Percentiles rank a stretch among this genome's conserved stretches.
Evolutionary conservation across 495 filamentous ascomycete genomes (phyloP).

Genomic region (Aspergillus panamensis): DNA sequence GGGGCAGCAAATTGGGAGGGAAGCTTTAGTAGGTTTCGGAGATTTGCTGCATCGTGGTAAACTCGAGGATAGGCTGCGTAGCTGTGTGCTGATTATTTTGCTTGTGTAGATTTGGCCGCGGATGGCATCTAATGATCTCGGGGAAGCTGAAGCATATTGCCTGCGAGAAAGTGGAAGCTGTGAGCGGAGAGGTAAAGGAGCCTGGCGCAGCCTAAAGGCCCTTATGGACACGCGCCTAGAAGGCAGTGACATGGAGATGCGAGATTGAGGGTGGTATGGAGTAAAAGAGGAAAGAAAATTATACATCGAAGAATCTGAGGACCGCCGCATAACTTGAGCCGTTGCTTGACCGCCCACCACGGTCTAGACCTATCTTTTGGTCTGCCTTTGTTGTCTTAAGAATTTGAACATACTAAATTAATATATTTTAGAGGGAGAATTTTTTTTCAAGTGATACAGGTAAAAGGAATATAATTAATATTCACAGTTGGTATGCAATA

Average conservation of each 20-base stretch:
- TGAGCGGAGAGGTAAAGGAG: background rate
- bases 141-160: background rate
- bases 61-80: slow-evolving; percentile 26
- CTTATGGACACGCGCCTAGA: slow-evolving; percentile 30
- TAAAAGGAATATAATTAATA: no score
- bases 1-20: slow-evolving; percentile 56
- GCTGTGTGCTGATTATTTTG: slow-evolving; percentile 11
- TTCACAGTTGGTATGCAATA: background rate
- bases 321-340: slow-evolving; percentile 3
- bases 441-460: no score
- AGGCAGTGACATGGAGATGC: slow-evolving; percentile 32
- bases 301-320: slow-evolving; percentile 14
- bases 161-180: slow-evolving; percentile 1
- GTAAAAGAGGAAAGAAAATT: slow-evolving; percentile 20
- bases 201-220: slow-evolving; percentile 9
- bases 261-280: slow-evolving; percentile 17
- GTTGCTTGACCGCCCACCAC: no score
- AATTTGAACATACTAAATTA: no score
- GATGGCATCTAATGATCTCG: background rate
- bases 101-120: slow-evolving; percentile 5
- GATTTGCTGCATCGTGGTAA: slow-evolving; percentile 1
- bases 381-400: no score
- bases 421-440: no score
- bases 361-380: no score
- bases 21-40: slow-evolving; percentile 13